Conservation (phyloP, 345 rosid genomes). For the Pugionium dolabratum region DNA sequence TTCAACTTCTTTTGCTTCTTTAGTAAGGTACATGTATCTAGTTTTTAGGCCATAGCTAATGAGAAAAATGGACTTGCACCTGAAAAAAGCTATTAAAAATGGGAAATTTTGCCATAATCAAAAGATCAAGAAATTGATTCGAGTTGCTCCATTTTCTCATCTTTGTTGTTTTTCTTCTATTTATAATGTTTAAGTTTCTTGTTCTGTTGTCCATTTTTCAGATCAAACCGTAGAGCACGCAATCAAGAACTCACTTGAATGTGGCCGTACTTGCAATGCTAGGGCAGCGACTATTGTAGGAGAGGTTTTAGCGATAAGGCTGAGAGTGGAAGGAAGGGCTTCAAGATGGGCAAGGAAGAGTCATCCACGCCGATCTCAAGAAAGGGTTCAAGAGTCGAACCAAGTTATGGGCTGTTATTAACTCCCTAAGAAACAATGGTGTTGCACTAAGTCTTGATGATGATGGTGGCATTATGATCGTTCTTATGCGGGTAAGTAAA, state of each 20-base stretch:
- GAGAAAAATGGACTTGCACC: too few relatives aligned
- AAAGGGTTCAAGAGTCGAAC: constrained; percentile 71
- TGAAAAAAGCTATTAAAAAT: too few relatives aligned
- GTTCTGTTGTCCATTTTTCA: too few relatives aligned
- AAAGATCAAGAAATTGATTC: too few relatives aligned
- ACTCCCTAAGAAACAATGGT: constrained; percentile 71
- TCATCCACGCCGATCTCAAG: constrained; percentile 62
- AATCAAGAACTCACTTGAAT: constrained; percentile 68
- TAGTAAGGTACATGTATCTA: constrained; percentile 38
- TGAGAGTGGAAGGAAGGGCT: constrained; percentile 68
- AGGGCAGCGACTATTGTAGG: constrained; percentile 76
- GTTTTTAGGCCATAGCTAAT: too few relatives aligned
- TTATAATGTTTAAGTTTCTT: constrained; percentile 68
- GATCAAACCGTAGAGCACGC: constrained; percentile 63
- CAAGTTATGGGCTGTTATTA: constrained; percentile 57
- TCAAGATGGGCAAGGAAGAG: constrained; percentile 77
- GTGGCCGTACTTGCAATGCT: constrained; percentile 78
- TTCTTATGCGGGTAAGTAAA: constrained; percentile 16
- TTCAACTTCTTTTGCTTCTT: background rate
- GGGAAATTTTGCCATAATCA: too few relatives aligned
- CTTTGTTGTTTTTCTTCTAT: constrained; percentile 23
- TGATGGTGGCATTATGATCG: constrained; percentile 37
- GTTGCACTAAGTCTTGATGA: constrained; percentile 70
- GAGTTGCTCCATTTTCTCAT: too few relatives aligned
- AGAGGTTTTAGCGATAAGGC: constrained; percentile 79